Conservation (phyloP, 352 stramenopile genomes). For the Phytopythium delawarense region DNA sequence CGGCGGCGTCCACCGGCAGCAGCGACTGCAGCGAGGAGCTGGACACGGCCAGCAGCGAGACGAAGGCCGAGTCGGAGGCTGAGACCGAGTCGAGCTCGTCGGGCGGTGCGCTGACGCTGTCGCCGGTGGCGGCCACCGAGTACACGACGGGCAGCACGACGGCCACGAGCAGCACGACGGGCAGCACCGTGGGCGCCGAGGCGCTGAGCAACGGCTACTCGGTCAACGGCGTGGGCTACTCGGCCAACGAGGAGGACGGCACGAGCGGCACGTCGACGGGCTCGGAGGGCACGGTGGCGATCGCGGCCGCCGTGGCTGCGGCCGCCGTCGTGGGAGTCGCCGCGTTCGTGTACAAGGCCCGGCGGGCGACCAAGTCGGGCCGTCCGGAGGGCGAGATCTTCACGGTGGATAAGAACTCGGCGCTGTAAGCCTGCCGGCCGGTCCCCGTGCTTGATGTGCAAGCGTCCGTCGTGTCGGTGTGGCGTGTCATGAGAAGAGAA, state of each 20-base stretch:
- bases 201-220: slow-evolving; percentile 11
- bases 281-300: slow-evolving; percentile 11
- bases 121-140: slow-evolving; percentile 19
- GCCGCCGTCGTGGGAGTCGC: slow-evolving; percentile 46
- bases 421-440: slow-evolving; percentile 38
- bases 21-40: slow-evolving; percentile 5
- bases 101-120: slow-evolving; percentile 27
- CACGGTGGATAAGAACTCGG: slow-evolving; percentile 74
- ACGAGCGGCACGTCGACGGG: background rate
- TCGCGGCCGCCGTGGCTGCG: slow-evolving; percentile 27
- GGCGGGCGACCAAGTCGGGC: slow-evolving; percentile 47
- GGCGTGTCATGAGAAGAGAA: slow-evolving; percentile 3
- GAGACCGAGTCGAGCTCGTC: slow-evolving; percentile 13
- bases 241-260: slow-evolving; percentile 11
- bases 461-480: slow-evolving; percentile 10
- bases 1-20: slow-evolving; percentile 4
- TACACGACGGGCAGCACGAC: slow-evolving; percentile 27
- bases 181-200: slow-evolving; percentile 9
- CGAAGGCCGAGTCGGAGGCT: background rate
- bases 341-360: slow-evolving; percentile 61
- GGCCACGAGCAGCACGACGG: slow-evolving; percentile 14
- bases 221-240: slow-evolving; percentile 2
- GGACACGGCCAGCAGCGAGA: slow-evolving; percentile 1
- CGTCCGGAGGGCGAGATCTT: slow-evolving; percentile 61
- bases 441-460: slow-evolving; percentile 11